Base-by-base conservation (phyloP, 352 stramenopile species). In the Globisporangium cystogenes region DNA sequence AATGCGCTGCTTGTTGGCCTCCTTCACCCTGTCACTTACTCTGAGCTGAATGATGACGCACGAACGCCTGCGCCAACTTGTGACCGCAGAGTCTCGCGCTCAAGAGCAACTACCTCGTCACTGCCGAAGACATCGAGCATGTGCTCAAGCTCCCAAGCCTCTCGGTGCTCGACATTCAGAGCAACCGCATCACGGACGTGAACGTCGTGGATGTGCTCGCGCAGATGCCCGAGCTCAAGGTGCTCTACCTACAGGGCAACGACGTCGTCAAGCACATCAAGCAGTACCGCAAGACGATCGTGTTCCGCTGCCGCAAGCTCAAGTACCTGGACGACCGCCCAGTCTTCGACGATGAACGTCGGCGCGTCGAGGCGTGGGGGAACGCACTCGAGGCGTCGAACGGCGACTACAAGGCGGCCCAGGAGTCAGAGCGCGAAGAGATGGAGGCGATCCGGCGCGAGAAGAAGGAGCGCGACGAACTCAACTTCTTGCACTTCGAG, bases 261-360 rank as follows among this genome's bases (percentile, higher is more conserved):
- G 79, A 89, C 36, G 82, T 92, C 20, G 79, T 92, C n/a, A 93
- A 92, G 64, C 74, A 90, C 51, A 82, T 93, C 61, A 89, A 89
- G 48, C 80, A 93, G 57, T 93, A 92, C 52, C 81, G 82, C 37
- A 93, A 93, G 53, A 90, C 79, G 40, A 42, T 93, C 24, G 60
- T 91, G 44, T 89, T 84, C 33, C 74, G 74, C 31, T 93, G 81
- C 39, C 76, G 75, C 16, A 72, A 86, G 40, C 76, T 92, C 48
- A 86, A 84, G 57, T 93, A 93, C 53, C 58, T 93, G 51, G 83
- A 92, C 55, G 72, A 93, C 47, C 68, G 86, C 15, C 84, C 87
- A 1, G 86, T 96, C 4, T 96, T 96, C 52, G 74, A 86, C 2
- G 86, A 96, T 26, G 87, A 96, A 57, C 70, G 87, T 1, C 65